phyloP scores from a whole-genome alignment of 140 eudicot species.

The Ambrosia hybrid region DNA sequence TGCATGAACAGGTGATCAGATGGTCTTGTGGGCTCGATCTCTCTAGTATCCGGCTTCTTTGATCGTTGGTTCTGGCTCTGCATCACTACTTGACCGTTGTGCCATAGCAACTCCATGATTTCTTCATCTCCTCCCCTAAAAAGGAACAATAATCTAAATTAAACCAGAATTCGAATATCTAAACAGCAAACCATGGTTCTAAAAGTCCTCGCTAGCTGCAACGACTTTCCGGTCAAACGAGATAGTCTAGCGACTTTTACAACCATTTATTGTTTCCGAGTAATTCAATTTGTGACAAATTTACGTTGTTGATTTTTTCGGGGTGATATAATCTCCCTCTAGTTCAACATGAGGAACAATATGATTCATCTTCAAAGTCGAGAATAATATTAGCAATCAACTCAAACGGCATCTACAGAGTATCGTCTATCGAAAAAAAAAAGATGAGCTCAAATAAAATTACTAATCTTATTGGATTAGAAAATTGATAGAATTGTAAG shows the following conservation, averaged over 20 bases:
- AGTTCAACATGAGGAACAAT: conserved; percentile 66
- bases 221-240: too few relatives aligned
- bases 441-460: neutral
- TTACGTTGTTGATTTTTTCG: conserved; percentile 51
- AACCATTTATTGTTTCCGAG: neutral
- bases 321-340: conserved; percentile 42
- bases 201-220: too few relatives aligned
- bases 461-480: neutral
- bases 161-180: neutral
- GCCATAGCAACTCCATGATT: conserved; percentile 73
- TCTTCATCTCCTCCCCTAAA: conserved; percentile 53
- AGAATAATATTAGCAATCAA: neutral
- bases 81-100: conserved; percentile 60
- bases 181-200: too few relatives aligned
- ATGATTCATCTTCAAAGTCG: conserved; percentile 48
- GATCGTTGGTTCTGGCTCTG: conserved; percentile 61
- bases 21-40: conserved; percentile 9
- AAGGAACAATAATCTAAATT: conserved; percentile 2
- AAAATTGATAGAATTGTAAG: neutral
- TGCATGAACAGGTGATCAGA: conserved; percentile 43
- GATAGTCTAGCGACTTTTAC: too few relatives aligned
- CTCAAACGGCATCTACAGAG: neutral
- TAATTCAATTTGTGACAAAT: conserved; percentile 3
- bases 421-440: too few relatives aligned
- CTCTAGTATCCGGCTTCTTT: conserved; percentile 29